Base-by-base conservation (phyloP, 2,329 filamentous ascomycete species). In the Sphaerostilbella broomeana region DNA sequence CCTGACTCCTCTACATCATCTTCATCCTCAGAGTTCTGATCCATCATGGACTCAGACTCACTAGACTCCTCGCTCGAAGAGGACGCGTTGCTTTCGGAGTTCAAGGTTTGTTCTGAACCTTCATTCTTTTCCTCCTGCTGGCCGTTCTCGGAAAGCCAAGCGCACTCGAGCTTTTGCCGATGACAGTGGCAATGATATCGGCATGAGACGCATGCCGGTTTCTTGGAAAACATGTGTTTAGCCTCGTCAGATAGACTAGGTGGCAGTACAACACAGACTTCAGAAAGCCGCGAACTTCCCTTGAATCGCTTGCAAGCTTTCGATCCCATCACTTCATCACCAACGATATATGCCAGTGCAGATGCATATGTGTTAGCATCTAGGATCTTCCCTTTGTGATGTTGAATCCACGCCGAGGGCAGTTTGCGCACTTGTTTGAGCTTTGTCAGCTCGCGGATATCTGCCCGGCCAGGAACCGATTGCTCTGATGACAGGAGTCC, bases 301-400 rank as follows among this genome's bases (percentile, higher is more conserved):
- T 25, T 29, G 11, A 9, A 36, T 8, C 13, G 24, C 12, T 26
- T 17, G 27, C 47, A 51, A 1, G 40, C 47, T 7, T 17, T 46
- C 1, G 22, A 8, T 3, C 51, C 55, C 10, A 40, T 44, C 4
- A 60, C 43, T 18, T 46, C 52, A 1, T 44, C 49, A 1, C 61
- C 61, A 0, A 53, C 52, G 1, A 63, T 30, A 32, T 57, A 64
- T 5, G 59, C 59, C 4, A 62, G 20, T 4, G 54, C 54, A 31
- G 49, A 54, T 12, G 58, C 50, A 35, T 59, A 63, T 13, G 51
- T 43, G 1, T 28, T 38, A 0, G 39, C 4, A 6, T 53, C 50
- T 3, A 63, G 21, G 1, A 42, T 40, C 4, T 35, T 41, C 1
- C 41, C 40, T 1, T 28, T 10, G 27, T 63, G 56, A 9, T 26